Percentiles rank a stretch among this genome's conserved stretches.
phyloP scores from a whole-genome alignment of 202 grass and related monocot genomes.

The Sporobolus alterniflorus region DNA sequence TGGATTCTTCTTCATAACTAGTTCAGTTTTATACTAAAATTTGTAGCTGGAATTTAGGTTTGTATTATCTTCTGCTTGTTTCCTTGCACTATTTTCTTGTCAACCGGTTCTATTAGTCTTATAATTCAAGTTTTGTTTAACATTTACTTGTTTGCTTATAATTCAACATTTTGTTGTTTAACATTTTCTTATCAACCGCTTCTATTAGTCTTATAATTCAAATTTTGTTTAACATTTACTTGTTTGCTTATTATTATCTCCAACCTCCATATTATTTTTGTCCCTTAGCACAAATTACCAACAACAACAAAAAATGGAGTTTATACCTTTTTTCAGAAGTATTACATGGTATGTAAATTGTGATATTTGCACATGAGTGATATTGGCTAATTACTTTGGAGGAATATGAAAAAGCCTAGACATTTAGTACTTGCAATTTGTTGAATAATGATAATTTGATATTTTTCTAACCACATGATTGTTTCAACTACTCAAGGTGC shows the following conservation, averaged over 20 bases:
- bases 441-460: neutral
- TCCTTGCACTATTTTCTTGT: neutral
- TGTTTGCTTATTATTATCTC: neutral
- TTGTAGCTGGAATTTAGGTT: neutral
- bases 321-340: neutral
- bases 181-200: too few relatives aligned
- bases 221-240: neutral
- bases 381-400: neutral
- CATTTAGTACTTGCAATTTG: slow-evolving; percentile 13
- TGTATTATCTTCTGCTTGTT: neutral
- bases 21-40: neutral
- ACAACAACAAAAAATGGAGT: too few relatives aligned
- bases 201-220: neutral
- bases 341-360: too few relatives aligned
- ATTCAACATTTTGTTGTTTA: too few relatives aligned
- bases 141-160: too few relatives aligned
- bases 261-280: neutral
- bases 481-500: slow-evolving; percentile 38
- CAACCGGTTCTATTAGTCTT: too few relatives aligned
- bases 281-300: neutral
- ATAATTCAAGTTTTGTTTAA: too few relatives aligned
- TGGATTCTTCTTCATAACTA: neutral
- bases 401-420: neutral
- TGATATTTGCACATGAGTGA: too few relatives aligned
- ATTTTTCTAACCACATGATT: slow-evolving; percentile 3